These are phyloP conservation scores for Cladophialophora chaetospira DNA, from an alignment of 2,329 filamentous ascomycete species.

Conservation along the genomic window DNA sequence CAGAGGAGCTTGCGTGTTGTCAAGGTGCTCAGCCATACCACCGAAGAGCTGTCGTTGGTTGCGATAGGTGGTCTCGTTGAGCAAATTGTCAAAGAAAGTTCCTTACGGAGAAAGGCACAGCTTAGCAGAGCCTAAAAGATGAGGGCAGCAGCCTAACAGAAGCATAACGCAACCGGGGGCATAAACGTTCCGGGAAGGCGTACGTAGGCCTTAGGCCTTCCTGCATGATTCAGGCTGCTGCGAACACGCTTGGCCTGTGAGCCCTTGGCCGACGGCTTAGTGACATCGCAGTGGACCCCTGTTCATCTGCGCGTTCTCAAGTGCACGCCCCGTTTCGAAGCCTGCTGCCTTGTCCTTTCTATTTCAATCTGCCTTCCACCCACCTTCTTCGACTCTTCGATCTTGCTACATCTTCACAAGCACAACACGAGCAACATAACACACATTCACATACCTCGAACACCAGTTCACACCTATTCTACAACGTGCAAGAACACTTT, in stretches of 20 bases:
- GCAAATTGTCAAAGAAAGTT: background rate
- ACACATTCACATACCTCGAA: background rate
- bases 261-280: conserved; percentile 3
- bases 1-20: background rate
- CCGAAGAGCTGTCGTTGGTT: background rate
- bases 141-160: background rate
- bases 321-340: background rate
- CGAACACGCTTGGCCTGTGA: background rate
- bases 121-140: background rate
- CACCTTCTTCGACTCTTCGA: conserved; percentile 9
- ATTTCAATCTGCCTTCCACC: conserved; percentile 10
- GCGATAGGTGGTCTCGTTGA: no score
- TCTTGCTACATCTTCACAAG: conserved; percentile 4
- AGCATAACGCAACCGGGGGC: background rate
- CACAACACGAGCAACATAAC: background rate
- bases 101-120: background rate
- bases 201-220: background rate
- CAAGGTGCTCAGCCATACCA: background rate
- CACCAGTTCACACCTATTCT: background rate
- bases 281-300: conserved; percentile 7
- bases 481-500: background rate
- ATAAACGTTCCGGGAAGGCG: background rate
- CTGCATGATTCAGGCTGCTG: background rate
- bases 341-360: conserved; percentile 2
- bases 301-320: no score